Conservation (phyloP, 257 asterid species). For the Vinca minor region DNA sequence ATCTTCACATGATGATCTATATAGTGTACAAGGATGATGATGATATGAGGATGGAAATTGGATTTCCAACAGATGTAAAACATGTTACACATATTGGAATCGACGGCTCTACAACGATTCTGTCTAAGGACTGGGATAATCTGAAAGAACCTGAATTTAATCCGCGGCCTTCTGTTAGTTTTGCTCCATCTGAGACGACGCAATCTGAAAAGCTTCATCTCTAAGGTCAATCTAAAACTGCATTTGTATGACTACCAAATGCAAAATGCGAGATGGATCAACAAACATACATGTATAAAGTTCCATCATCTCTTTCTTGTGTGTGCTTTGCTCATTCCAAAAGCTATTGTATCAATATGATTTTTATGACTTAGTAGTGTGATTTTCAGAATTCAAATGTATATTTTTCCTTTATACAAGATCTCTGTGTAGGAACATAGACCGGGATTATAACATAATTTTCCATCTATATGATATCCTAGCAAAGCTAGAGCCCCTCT, state of each 20-base stretch:
- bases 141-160: constrained; percentile 22
- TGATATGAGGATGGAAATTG: constrained; percentile 58
- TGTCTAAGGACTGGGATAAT: constrained; percentile 48
- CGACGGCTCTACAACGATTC: constrained; percentile 71
- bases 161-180: constrained; percentile 18
- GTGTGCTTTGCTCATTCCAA: constrained; percentile 5
- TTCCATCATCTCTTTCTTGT: neutral
- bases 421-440: too few species aligned
- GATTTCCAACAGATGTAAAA: constrained; percentile 74
- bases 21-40: constrained; percentile 48
- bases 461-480: too few species aligned
- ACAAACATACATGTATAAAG: neutral
- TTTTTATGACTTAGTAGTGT: constrained; percentile 8
- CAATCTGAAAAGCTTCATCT: constrained; percentile 3
- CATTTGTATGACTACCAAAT: neutral
- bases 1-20: too few species aligned
- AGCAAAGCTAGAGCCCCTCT: too few species aligned
- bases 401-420: neutral
- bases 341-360: constrained; percentile 9
- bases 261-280: neutral
- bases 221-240: constrained; percentile 2
- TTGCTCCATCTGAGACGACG: constrained; percentile 1
- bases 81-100: constrained; percentile 86
- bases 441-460: too few species aligned
- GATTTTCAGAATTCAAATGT: constrained; percentile 9